Evolutionary conservation across 2,329 filamentous ascomycete genomes (phyloP), one percentile per base, ranked within the genome.

Genomic region (Xylariales sp.): DNA sequence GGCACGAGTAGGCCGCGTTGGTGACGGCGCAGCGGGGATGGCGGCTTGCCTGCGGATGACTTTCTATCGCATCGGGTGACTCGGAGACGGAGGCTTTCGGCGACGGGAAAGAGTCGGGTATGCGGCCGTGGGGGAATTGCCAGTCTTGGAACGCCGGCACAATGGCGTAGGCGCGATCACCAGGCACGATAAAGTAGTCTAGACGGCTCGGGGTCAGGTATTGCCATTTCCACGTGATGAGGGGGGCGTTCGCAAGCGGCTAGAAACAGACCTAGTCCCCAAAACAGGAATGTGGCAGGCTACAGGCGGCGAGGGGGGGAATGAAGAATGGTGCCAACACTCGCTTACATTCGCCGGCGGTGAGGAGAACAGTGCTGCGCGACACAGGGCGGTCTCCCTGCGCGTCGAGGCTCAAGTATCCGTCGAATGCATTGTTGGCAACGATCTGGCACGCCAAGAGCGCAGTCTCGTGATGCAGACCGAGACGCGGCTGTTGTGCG

Each of bases 391-490:
- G 1, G 28, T 52, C 28, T 34, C 49, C 49, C 28, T 52, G 12
- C 8, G 28, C 4, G 28, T 52, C 8, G 16, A 52, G 28, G 49
- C 49, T 52, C 49, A 34, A n/a, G 30, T 52, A 52, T 36, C 49
- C 30, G 7, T 52, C 49, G n/a, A 52, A 52, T n/a, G 30, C 49
- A 52, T 52, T 34, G 30, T 52, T 52, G 30, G 49, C 49, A 1
- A 52, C 49, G 34, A 52, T 34, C 14, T 34, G 30, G 12, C 49
- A 52, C n/a, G 49, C 30, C n/a, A 52, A 52, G n/a, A 52, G 30
- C 34, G 49, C 28, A 36, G 48, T 50, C 18, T 50, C 23, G 14
- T 28, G 48, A 32, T 50, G 48, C 9, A 50, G 49, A 52, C 49
- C 28, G 12, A 36, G 49, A 52, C 34, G 30, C 49, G 2, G 5